Evolutionary conservation across 257 asterid species (phyloP).

Genomic region (Fraxinus pennsylvanica): DNA sequence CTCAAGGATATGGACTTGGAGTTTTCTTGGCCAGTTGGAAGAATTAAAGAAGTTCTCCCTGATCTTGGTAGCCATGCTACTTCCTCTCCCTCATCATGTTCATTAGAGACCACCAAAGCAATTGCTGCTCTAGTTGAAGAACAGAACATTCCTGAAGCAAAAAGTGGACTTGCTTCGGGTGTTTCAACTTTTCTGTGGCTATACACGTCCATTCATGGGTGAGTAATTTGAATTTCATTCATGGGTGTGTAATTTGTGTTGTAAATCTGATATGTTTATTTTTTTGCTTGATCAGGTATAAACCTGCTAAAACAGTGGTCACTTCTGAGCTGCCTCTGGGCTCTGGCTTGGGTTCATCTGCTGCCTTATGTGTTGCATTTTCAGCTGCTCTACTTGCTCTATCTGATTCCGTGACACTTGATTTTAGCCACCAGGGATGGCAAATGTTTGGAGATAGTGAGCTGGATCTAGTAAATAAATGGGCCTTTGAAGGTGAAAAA

Average conservation of each 20-base stretch:
- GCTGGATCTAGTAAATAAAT: slow-evolving; percentile 81
- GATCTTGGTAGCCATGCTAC: slow-evolving; percentile 46
- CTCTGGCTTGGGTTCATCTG: slow-evolving; percentile 98
- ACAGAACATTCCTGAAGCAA: slow-evolving; percentile 68
- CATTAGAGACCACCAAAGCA: slow-evolving; percentile 66
- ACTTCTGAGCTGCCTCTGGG: slow-evolving; percentile 95
- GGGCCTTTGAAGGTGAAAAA: slow-evolving; percentile 98
- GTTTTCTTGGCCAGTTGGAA: slow-evolving; percentile 83
- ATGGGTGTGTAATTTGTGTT: slow-evolving; percentile 5
- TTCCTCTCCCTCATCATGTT: slow-evolving; percentile 72
- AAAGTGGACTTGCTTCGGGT: slow-evolving; percentile 70
- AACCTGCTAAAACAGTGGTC: slow-evolving; percentile 81
- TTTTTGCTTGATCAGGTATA: slow-evolving; percentile 50
- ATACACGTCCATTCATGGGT: slow-evolving; percentile 86
- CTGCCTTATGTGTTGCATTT: slow-evolving; percentile 87
- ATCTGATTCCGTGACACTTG: slow-evolving; percentile 62
- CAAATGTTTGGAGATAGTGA: slow-evolving; percentile 69
- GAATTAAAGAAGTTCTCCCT: slow-evolving; percentile 72
- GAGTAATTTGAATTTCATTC: slow-evolving; percentile 15
- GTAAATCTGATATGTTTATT: slow-evolving; percentile 24
- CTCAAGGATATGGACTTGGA: slow-evolving; percentile 81
- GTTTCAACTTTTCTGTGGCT: slow-evolving; percentile 90
- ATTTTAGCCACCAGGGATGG: slow-evolving; percentile 90
- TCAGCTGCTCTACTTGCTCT: slow-evolving; percentile 83
- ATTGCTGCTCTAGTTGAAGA: slow-evolving; percentile 76